These are phyloP conservation scores for Penicillium sp. DNA, from an alignment of 2,329 filamentous ascomycete species.

Conservation along the genomic window DNA sequence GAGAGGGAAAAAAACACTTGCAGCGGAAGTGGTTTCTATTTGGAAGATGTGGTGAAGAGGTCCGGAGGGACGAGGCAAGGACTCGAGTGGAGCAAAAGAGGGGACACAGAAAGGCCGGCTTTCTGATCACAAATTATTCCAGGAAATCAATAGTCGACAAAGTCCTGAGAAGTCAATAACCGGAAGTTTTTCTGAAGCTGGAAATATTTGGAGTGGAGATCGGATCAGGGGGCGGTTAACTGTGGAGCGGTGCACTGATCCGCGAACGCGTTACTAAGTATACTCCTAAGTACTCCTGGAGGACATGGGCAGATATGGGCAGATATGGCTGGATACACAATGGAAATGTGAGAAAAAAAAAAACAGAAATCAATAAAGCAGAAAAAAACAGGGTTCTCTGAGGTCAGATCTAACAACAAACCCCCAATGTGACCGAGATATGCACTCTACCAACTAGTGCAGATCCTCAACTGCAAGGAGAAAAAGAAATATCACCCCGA, in stretches of 20 bases:
- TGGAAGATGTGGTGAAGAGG: background rate
- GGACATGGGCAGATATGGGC: background rate
- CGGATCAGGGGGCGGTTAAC: constrained; percentile 6
- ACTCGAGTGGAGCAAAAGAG: constrained; percentile 6
- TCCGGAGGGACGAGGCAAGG: constrained; percentile 1
- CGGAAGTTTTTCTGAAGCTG: constrained; percentile 13
- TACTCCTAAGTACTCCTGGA: background rate
- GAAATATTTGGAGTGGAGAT: constrained; percentile 12
- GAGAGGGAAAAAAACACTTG: background rate
- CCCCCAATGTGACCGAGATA: background rate
- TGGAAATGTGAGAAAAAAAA: background rate
- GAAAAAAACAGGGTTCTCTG: background rate
- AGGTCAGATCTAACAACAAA: background rate
- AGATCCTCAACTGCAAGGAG: constrained; percentile 3
- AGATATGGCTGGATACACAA: background rate
- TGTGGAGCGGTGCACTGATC: constrained; percentile 6
- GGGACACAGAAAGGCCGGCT: constrained; percentile 10
- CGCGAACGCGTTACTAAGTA: background rate
- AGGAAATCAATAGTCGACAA: background rate
- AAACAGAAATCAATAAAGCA: background rate
- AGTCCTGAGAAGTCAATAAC: background rate
- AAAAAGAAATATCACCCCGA: background rate
- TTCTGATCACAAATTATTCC: constrained; percentile 4
- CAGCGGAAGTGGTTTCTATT: background rate
- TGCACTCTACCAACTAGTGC: constrained; percentile 5